These are phyloP conservation scores for Sporothrix variecibatus DNA, from an alignment of 2,329 filamentous ascomycete species.

Conservation along the genomic window DNA sequence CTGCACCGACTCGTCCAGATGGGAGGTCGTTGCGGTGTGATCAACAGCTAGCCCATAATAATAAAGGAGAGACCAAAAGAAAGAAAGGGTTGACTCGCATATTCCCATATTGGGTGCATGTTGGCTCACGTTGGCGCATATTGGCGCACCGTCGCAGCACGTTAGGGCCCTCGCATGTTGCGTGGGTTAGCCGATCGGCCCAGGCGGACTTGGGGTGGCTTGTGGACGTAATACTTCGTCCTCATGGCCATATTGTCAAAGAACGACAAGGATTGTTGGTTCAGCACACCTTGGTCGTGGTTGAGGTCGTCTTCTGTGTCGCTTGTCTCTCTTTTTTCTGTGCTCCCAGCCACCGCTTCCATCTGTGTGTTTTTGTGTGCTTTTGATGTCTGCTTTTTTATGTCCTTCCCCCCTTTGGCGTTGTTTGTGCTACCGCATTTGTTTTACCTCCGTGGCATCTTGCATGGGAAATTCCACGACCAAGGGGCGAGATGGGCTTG, in stretches of 20 bases:
- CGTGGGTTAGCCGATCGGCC: constrained; percentile 4
- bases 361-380: background rate
- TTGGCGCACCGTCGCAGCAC: background rate
- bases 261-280: background rate
- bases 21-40: constrained; percentile 7
- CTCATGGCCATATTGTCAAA: background rate
- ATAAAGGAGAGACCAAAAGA: background rate
- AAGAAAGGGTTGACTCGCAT: background rate
- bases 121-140: background rate
- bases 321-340: background rate
- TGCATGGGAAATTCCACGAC: background rate
- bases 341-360: constrained; percentile 4
- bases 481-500: background rate
- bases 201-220: background rate
- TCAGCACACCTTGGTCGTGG: background rate
- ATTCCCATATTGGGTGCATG: background rate
- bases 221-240: background rate
- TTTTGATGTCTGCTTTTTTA: background rate
- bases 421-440: constrained; percentile 7
- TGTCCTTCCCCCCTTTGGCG: background rate
- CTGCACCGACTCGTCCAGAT: background rate
- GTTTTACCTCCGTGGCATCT: constrained; percentile 12
- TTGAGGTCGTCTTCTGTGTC: background rate
- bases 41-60: background rate
- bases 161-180: constrained; percentile 8